Evolutionary conservation across 202 grass and related monocot genomes (phyloP).

Genomic region (Miscanthus sacchariflorus): DNA sequence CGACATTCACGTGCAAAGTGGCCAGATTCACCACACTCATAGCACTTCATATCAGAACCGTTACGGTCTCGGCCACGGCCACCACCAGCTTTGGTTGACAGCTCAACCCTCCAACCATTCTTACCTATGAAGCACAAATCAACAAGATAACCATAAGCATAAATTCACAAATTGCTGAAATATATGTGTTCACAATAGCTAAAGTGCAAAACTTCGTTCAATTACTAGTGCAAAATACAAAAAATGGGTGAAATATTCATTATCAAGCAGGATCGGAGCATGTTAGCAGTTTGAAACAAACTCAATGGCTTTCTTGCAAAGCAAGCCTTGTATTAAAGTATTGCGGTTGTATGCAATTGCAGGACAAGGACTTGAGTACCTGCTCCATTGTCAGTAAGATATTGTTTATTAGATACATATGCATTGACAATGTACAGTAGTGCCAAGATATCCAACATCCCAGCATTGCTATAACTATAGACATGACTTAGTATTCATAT

Average conservation of each 20-base stretch:
- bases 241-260: constrained; percentile 21
- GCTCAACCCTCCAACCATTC: constrained; percentile 97
- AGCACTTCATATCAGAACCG: constrained; percentile 95
- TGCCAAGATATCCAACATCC: neutral
- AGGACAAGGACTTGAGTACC: neutral
- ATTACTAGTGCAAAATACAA: neutral
- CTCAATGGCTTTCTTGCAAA: neutral
- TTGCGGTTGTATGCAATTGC: neutral
- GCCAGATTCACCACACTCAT: constrained; percentile 95
- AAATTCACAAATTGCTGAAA: constrained; percentile 39
- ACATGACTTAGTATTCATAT: neutral
- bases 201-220: neutral
- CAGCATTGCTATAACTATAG: constrained; percentile 4
- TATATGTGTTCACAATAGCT: constrained; percentile 14
- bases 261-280: neutral
- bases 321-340: neutral
- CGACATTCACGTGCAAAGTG: constrained; percentile 99
- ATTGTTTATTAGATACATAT: neutral
- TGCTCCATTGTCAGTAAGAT: constrained; percentile 2
- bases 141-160: neutral
- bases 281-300: neutral
- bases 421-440: too few relatives aligned
- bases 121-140: constrained; percentile 66
- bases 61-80: constrained; percentile 72
- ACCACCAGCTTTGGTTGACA: constrained; percentile 83